These are phyloP conservation scores for Cladosporium colombiae DNA, from an alignment of 2,329 filamentous ascomycete genomes.

Conservation along the genomic window DNA sequence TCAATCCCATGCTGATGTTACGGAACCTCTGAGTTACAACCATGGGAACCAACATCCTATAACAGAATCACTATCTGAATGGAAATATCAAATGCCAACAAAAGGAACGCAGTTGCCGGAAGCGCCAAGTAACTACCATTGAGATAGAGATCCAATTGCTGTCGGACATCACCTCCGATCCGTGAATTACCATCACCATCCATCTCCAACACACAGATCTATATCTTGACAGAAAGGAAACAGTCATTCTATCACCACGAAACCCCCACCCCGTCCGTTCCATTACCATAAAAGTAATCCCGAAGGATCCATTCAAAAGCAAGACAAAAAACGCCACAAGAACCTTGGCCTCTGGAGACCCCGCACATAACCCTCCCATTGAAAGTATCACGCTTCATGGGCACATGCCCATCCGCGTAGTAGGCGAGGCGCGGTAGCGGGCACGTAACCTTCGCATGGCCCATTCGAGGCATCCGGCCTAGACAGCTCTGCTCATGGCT, in stretches of 20 bases:
- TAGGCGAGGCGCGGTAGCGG: not conserved
- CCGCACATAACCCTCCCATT: conserved; percentile 7
- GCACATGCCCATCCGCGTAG: conserved; percentile 1
- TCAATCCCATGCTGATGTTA: not conserved
- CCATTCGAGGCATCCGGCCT: conserved; percentile 8
- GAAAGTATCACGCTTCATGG: not conserved
- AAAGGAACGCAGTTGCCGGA: not conserved
- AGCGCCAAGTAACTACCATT: not conserved
- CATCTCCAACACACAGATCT: not conserved
- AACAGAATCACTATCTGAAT: not conserved
- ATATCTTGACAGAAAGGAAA: not conserved
- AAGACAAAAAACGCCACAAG: conserved; percentile 7
- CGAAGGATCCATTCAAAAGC: not conserved
- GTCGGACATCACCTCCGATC: not conserved
- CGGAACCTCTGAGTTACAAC: not conserved
- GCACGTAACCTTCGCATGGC: conserved; percentile 3
- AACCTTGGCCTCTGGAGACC: conserved; percentile 15
- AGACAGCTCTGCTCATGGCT: not conserved
- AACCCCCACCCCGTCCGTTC: not conserved
- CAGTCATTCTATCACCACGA: not conserved
- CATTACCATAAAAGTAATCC: not conserved
- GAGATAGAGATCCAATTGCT: not conserved
- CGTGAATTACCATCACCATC: not conserved
- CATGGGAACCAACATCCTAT: not conserved
- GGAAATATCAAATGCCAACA: not conserved